Conservation (phyloP, 345 rosid species). For the Crucihimalaya himalaica region DNA sequence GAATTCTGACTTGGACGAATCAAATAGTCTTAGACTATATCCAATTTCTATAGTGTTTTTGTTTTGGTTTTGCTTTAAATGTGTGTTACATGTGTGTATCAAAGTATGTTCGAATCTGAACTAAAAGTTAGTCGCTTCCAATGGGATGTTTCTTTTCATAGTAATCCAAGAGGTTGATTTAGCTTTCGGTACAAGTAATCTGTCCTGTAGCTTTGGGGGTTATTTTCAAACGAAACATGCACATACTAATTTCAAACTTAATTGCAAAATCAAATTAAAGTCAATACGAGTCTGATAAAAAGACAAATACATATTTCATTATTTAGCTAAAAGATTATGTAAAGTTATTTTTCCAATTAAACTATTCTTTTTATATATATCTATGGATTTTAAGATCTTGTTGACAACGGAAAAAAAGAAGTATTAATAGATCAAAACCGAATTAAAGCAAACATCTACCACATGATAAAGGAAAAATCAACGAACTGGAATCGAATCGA, state of each 20-base stretch:
- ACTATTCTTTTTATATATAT: no score
- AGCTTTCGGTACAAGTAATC: slow-evolving; percentile 4
- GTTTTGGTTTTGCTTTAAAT: slow-evolving; percentile 8
- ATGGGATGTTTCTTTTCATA: slow-evolving; percentile 26
- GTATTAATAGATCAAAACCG: background rate
- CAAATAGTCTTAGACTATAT: background rate
- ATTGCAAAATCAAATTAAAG: background rate
- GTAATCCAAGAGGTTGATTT: slow-evolving; percentile 10
- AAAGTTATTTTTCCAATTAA: no score
- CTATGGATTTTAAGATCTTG: no score
- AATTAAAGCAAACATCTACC: background rate
- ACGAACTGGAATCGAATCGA: background rate
- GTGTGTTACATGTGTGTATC: slow-evolving; percentile 25
- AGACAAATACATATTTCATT: background rate
- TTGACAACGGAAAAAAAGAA: background rate
- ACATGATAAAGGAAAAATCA: slow-evolving; percentile 8
- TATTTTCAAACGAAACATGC: slow-evolving; percentile 24
- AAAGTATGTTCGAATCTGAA: slow-evolving; percentile 21
- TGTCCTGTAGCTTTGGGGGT: slow-evolving; percentile 15
- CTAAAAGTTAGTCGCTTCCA: slow-evolving; percentile 14
- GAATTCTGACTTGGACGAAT: slow-evolving; percentile 28
- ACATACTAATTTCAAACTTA: slow-evolving; percentile 4
- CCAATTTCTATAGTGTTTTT: slow-evolving; percentile 9
- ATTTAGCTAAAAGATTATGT: background rate
- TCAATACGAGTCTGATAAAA: background rate